Evolutionary conservation across 139 green algal species (phyloP).

Genomic region (Spirogloea muscicola): DNA sequence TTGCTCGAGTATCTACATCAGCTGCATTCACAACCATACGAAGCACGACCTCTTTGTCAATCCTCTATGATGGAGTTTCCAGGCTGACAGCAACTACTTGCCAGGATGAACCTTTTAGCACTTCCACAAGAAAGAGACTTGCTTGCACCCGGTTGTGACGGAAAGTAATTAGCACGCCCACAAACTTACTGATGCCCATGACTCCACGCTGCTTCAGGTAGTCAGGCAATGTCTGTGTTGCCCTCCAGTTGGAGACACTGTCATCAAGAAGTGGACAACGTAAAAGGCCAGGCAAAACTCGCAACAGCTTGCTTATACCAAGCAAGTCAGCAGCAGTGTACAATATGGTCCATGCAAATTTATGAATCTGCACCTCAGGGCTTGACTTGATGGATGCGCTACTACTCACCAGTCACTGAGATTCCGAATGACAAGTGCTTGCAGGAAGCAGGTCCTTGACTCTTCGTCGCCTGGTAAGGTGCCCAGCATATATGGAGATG

Average conservation of each 20-base stretch:
- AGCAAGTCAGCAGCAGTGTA: neutral
- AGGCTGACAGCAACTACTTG: too few relatives aligned
- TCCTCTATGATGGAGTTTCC: neutral
- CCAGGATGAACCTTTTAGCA: too few relatives aligned
- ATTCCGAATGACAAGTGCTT: constrained; percentile 35
- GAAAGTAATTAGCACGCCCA: too few relatives aligned
- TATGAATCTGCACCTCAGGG: too few relatives aligned
- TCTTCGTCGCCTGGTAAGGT: constrained; percentile 45
- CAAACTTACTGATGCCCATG: constrained; percentile 54
- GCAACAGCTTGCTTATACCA: too few relatives aligned
- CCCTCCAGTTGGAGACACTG: constrained; percentile 94
- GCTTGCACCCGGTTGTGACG: too few relatives aligned
- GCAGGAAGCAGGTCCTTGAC: constrained; percentile 30
- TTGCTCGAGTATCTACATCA: constrained; percentile 88
- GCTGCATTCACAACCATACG: constrained; percentile 36
- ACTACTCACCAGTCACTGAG: constrained; percentile 34
- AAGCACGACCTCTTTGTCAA: neutral
- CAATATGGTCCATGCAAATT: neutral
- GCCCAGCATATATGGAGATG: too few relatives aligned
- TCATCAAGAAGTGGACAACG: constrained; percentile 4
- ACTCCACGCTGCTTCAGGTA: constrained; percentile 63
- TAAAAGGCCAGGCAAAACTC: neutral
- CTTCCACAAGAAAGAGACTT: too few relatives aligned
- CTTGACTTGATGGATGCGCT: too few relatives aligned
- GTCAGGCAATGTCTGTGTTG: constrained; percentile 74